Evolutionary conservation across 345 rosid genomes (phyloP).

Genomic region (Gossypium longicalyx): DNA sequence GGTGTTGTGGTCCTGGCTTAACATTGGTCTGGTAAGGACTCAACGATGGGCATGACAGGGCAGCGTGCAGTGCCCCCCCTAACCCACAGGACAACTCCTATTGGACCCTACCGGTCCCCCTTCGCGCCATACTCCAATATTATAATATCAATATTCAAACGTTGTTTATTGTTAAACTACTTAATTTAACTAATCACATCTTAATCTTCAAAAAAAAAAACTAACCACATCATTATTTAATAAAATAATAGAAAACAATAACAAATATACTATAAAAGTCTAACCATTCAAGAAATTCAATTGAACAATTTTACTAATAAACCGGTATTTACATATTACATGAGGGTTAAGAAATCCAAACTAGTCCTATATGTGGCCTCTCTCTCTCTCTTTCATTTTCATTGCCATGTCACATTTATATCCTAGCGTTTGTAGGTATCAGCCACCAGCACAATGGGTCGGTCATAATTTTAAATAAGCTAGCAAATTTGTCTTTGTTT

Average conservation of each 20-base stretch:
- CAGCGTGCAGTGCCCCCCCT: constrained; percentile 57
- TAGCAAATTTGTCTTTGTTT: background rate
- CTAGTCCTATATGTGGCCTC: too few species aligned
- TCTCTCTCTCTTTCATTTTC: constrained; percentile 9
- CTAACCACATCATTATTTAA: too few species aligned
- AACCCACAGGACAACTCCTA: constrained; percentile 44
- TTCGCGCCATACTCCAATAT: background rate
- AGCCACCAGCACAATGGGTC: constrained; percentile 43
- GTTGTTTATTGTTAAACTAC: too few species aligned
- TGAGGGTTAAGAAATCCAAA: too few species aligned
- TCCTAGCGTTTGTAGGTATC: constrained; percentile 30
- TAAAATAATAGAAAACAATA: too few species aligned
- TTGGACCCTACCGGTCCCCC: constrained; percentile 23
- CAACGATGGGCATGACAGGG: constrained; percentile 59
- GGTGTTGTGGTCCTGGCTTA: constrained; percentile 29
- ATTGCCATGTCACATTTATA: constrained; percentile 28
- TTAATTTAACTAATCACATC: too few species aligned
- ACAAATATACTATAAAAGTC: too few species aligned
- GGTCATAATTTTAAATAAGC: constrained; percentile 29
- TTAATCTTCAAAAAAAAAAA: too few species aligned
- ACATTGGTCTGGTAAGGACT: constrained; percentile 51
- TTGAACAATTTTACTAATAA: too few species aligned
- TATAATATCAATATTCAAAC: too few species aligned
- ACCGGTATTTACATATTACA: too few species aligned
- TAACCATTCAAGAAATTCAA: too few species aligned